Base-by-base conservation (phyloP, 805 yeast species). In the Ogataea haglerorum region DNA sequence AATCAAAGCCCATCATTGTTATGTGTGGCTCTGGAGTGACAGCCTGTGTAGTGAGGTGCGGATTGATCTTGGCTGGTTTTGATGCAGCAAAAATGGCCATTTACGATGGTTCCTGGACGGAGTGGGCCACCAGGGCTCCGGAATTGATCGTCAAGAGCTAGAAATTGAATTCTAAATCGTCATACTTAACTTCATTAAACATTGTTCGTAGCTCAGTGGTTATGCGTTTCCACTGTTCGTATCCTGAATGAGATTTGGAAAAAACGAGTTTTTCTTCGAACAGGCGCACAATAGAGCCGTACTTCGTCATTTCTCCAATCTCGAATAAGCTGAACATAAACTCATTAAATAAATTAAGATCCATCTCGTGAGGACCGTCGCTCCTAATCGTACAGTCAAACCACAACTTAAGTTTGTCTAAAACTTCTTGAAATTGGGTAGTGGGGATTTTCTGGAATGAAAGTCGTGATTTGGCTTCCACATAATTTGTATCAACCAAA, bases 11-110 rank as follows among this genome's bases (percentile, higher is more conserved):
- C 10, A 78, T 85, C 14, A 78, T 93, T 36, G 85, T 84, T 28
- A 79, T 86, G 86, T 93, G 99, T 60, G 99, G 98, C 21, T 83
- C 97, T 0, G 99, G 98, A 33, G 97, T 93, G 35, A 82, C 97
- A 9, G 98, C 97, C 1, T 87, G 91, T 48, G 80, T 93, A 29
- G 72, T 91, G 33, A 83, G 85, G 61, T 68, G 83, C 7, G 98
- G 95, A 2, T 59, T 85, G 30, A 80, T 78, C 42, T 55, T 65
- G n/a, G 69, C 75, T 9, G 80, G 78, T 0, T 65, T 69, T 22
- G 60, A 67, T 29, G 57, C 69, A 6, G 61, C 60, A 5, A 72
- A 70, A 14, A 66, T 82, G 10, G 72, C 73, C 28, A 74, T 85
- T 16, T 85, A 85, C 53, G 99, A 93, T 54, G 99, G 95, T 9